Conservation (phyloP, 2,329 filamentous ascomycete genomes). For the Xylaria sp. region DNA sequence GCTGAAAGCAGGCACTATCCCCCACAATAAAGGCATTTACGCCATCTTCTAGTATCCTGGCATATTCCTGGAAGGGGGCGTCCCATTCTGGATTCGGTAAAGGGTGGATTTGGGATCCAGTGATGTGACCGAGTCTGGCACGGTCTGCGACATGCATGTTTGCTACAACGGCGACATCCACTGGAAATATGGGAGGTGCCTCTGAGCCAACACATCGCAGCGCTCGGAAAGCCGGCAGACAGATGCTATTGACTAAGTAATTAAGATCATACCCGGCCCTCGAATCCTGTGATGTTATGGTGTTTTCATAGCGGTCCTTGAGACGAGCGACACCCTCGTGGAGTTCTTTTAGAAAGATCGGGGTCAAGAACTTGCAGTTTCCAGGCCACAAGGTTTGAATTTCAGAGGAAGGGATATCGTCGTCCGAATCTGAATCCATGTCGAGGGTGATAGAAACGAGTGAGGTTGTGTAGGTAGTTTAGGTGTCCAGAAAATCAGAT, state of each 20-base stretch:
- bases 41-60: neutral
- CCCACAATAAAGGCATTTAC: neutral
- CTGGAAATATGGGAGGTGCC: neutral
- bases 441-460: neutral
- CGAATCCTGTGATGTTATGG: neutral
- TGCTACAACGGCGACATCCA: neutral
- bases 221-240: neutral
- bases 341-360: neutral
- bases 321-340: neutral
- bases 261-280: constrained; percentile 1
- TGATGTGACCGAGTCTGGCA: neutral
- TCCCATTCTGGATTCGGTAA: neutral
- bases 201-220: neutral
- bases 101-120: neutral
- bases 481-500: neutral
- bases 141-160: neutral
- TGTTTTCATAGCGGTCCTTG: neutral
- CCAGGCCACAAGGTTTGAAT: neutral
- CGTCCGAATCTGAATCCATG: neutral
- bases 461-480: neutral
- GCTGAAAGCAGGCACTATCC: neutral
- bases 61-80: neutral
- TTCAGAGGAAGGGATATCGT: neutral
- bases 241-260: neutral
- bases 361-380: neutral